Conservation (phyloP, 176 grass and related monocot species). For the Oryza brachyantha region DNA sequence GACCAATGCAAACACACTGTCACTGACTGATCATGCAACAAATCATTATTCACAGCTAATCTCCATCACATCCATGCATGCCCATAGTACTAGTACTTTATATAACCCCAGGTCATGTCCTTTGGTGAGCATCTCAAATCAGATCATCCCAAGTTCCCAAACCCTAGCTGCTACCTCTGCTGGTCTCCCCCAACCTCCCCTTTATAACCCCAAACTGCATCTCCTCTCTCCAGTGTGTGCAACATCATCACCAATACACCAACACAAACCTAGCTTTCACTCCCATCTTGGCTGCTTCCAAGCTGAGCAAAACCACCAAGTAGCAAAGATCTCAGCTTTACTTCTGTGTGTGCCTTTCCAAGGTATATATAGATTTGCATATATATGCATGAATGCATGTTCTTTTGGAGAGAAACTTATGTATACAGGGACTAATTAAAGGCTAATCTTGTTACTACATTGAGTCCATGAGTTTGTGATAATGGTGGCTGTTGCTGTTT, state of each 20-base stretch:
- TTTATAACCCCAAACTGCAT: slow-evolving; percentile 24
- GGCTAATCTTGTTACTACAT: not conserved
- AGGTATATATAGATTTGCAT: slow-evolving; percentile 3
- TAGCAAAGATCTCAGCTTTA: not conserved
- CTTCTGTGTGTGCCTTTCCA: slow-evolving; percentile 7
- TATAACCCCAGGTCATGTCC: not conserved
- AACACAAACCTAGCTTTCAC: slow-evolving; percentile 36
- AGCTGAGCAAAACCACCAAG: slow-evolving; percentile 35
- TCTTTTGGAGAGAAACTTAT: not conserved
- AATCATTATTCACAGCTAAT: slow-evolving; percentile 43
- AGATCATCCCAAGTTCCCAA: slow-evolving; percentile 31
- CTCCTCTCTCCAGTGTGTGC: not conserved
- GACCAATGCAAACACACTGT: slow-evolving; percentile 32
- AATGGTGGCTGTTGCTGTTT: not conserved
- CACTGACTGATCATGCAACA: slow-evolving; percentile 27
- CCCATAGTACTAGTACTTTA: slow-evolving; percentile 9
- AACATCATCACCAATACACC: too few species aligned
- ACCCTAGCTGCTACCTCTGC: slow-evolving; percentile 10
- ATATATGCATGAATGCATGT: not conserved
- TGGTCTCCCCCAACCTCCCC: not conserved
- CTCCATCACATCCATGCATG: not conserved
- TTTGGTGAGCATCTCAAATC: slow-evolving; percentile 10
- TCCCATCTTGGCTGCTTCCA: slow-evolving; percentile 40
- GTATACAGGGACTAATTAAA: not conserved
- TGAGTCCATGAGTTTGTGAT: slow-evolving; percentile 2